Base-by-base conservation (phyloP, 2,329 filamentous ascomycete genomes). In the Macrophomina pseudophaseolina region DNA sequence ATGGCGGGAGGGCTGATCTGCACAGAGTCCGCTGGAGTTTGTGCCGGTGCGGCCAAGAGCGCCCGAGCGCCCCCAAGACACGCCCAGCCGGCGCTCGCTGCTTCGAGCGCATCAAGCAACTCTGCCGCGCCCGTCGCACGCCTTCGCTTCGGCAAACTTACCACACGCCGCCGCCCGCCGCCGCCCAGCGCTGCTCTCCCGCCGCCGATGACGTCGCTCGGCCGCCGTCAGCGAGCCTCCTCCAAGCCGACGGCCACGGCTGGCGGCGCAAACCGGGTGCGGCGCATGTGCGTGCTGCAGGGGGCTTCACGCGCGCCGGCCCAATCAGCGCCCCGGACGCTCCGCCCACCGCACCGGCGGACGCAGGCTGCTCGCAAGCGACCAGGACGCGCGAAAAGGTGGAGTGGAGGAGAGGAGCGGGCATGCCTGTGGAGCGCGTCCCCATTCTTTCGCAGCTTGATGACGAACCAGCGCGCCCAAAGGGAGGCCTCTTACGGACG, bases 341-440 rank as follows among this genome's bases (percentile, higher is more conserved):
- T 62, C 58, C 58, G 58, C 58, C 44, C 58, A 5, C 18, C 42
- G 8, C 16, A 9, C 8, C 56, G 8, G 58, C 54, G 54, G 54
- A 59, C 54, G n/a, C 38, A 23, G 54, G 38, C 23, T 16, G 46
- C 16, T 60, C 28, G 56, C 56, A 33, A 33, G 14, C 30, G 40
- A 33, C 28, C 40, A n/a, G 30, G 40, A 23, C 23, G 30, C 16
- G 40, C 38, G 58, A 38, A 49, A 62, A 54, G 52, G 52, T 54
- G 52, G 52, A 54, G 52, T 38, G 58, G 58, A 49, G 58, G 56
- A 35, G 58, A 62, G 58, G 58, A 62, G 58, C 58, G 58, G 58
- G 58, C 58, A 42, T 44, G 49, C 38, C 8, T 18, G 58, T 62
- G 58, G 58, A 48, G 30, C 58, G 42, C 58, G 44, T 49, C 58